Base-by-base conservation (phyloP, 2,329 filamentous ascomycete species). In the Arthrobotrys entomopaga region DNA sequence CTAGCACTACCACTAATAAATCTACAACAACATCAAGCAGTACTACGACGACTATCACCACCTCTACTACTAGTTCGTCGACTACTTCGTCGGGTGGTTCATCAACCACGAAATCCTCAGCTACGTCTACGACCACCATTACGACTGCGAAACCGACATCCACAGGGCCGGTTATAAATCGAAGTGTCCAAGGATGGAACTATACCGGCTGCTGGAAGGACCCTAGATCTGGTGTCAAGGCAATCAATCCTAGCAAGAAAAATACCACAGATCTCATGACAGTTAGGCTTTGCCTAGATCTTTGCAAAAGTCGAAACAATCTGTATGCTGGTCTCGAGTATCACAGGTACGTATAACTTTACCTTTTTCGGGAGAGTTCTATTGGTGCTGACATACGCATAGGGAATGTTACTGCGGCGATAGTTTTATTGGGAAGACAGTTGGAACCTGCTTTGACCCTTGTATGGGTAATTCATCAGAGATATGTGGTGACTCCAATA, bases 401-500 rank as follows among this genome's bases (percentile, higher is more conserved):
- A 61, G 69, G 22, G 69, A 73, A 48, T 73, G 61, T 19, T 73
- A 66, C 29, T 73, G 69, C 22, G 61, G 49, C 2, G 65, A 66
- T n/a, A 15, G 11, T 1, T 63, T 73, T 26, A 46, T 66, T 11
- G 61, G 42, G 6, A 34, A 34, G 6, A 34, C 29, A 1, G 29
- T 34, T 34, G 29, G 29, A 6, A 34, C 29, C 1, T 34, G 34
- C 46, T 0, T 5, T 19, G 20, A 48, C 60, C 29, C 29, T 40
- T 73, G 67, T 34, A 60, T 65, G 67, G 67, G 60, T 11, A 65
- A 73, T 38, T 29, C 46, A 5, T 49, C 67, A 0, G 67, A 73
- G 42, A 60, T 73, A 29, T 73, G 67, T 43, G 67, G 67, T 38
- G 67, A 61, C 1, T 22, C 48, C 16, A 60, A 48, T 46, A 60